A percentile compares a stretch with the other conserved stretches of the same genome.
Evolutionary conservation across 805 yeast species (phyloP).

Genomic region (Saturnispora besseyi): DNA sequence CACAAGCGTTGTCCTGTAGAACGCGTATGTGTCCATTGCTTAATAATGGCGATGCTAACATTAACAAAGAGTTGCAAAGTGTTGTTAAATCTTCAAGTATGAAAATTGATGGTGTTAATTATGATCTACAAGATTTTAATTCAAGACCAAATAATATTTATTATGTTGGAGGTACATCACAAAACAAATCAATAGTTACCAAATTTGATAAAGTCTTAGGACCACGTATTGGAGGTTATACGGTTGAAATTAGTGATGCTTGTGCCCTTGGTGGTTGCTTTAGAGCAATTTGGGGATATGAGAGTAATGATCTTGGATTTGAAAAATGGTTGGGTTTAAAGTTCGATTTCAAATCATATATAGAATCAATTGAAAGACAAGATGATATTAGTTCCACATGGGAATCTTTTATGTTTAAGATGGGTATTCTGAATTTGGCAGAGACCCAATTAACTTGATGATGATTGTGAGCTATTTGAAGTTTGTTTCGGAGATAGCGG

Average conservation of each 20-base stretch:
- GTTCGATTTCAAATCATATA: conserved; percentile 39
- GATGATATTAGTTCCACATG: conserved; percentile 31
- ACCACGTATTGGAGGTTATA: conserved; percentile 53
- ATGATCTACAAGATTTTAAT: conserved; percentile 34
- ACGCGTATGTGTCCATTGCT: conserved; percentile 73
- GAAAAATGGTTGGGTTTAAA: conserved; percentile 38
- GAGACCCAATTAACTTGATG: conserved; percentile 24
- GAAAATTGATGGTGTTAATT: conserved; percentile 37
- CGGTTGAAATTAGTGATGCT: conserved; percentile 74
- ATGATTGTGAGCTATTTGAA: not conserved
- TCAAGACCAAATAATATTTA: conserved; percentile 60
- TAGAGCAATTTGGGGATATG: conserved; percentile 61
- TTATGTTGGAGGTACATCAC: conserved; percentile 85
- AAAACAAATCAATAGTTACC: conserved; percentile 55
- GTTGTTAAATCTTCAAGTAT: not conserved
- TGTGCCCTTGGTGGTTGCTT: conserved; percentile 91
- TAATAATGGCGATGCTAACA: conserved; percentile 11
- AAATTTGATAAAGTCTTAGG: conserved; percentile 68
- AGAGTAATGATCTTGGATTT: conserved; percentile 23
- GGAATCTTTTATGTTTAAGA: conserved; percentile 43
- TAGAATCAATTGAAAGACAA: conserved; percentile 29
- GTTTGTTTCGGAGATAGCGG: not conserved
- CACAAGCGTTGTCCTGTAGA: conserved; percentile 81
- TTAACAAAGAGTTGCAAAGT: conserved; percentile 1
- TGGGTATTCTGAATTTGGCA: conserved; percentile 41